phyloP scores from a whole-genome alignment of 805 yeast genomes.

The Vanderwaltozyma polyspora region DNA sequence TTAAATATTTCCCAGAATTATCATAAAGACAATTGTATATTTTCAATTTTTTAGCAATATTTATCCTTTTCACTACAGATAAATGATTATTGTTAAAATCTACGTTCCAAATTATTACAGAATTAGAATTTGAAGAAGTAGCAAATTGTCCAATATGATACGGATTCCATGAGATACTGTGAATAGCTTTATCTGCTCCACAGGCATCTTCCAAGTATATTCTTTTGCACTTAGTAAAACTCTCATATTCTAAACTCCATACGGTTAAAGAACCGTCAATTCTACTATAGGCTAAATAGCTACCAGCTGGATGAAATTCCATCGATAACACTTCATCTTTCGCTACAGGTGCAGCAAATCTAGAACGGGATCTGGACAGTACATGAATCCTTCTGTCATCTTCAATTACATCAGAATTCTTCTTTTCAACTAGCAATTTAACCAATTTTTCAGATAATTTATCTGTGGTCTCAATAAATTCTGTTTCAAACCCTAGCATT shows the following conservation, averaged over 20 bases:
- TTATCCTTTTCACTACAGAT: constrained; percentile 11
- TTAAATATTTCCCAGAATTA: constrained; percentile 36
- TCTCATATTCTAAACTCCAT: constrained; percentile 10
- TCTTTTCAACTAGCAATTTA: constrained; percentile 1
- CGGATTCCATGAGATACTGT: constrained; percentile 20
- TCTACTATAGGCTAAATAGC: constrained; percentile 20
- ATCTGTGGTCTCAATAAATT: neutral
- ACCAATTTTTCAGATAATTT: constrained; percentile 3
- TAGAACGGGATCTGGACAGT: constrained; percentile 11
- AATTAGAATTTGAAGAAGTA: constrained; percentile 14
- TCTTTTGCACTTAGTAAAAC: constrained; percentile 8
- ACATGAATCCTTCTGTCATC: constrained; percentile 17
- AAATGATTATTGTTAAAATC: constrained; percentile 7
- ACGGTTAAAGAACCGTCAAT: constrained; percentile 24
- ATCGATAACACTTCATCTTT: constrained; percentile 16
- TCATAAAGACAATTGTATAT: constrained; percentile 28
- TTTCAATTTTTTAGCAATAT: constrained; percentile 7
- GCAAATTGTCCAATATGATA: constrained; percentile 14
- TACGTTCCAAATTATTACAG: constrained; percentile 16
- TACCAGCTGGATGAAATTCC: constrained; percentile 21
- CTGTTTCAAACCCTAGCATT: neutral
- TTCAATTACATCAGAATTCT: constrained; percentile 7
- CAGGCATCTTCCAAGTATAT: constrained; percentile 9
- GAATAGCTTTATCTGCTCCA: constrained; percentile 12
- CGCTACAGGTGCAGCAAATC: constrained; percentile 10